phyloP scores from a whole-genome alignment of 306 rosid species.

The Malus sieversii region DNA sequence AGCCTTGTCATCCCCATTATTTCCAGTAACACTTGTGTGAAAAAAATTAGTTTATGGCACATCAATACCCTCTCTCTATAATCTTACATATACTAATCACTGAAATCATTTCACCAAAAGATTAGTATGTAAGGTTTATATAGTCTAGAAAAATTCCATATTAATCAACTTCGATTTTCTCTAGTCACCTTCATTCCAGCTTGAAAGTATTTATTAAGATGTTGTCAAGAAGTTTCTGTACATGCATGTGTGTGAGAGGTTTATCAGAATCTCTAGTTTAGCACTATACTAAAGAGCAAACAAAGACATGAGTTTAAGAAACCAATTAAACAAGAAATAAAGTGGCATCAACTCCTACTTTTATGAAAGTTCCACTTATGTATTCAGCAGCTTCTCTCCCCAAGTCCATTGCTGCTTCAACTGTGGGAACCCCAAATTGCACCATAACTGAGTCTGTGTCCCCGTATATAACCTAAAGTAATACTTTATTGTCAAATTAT shows the following conservation, averaged over 20 bases:
- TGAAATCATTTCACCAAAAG: background rate
- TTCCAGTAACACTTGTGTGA: background rate
- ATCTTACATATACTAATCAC: background rate
- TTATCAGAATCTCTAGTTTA: background rate
- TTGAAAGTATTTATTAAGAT: no score
- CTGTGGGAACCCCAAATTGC: slow-evolving; percentile 80
- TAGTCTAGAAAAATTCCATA: background rate
- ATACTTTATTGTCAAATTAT: slow-evolving; percentile 13
- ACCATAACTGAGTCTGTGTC: slow-evolving; percentile 98
- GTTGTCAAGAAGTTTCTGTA: background rate
- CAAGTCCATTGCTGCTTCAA: slow-evolving; percentile 73
- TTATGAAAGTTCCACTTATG: slow-evolving; percentile 73
- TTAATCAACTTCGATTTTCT: background rate
- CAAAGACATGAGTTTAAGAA: background rate
- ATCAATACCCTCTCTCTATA: background rate
- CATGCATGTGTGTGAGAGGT: background rate
- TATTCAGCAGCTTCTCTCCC: slow-evolving; percentile 95
- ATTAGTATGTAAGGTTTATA: background rate
- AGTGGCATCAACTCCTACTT: slow-evolving; percentile 34
- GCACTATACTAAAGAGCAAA: background rate
- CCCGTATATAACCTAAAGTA: slow-evolving; percentile 79
- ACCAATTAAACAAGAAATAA: background rate
- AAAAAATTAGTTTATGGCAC: background rate
- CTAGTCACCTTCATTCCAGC: background rate
- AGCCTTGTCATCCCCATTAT: background rate